A percentile compares a stretch with the other conserved stretches of the same genome.
Evolutionary conservation across 1,284 basidiomycete genomes (phyloP).

Genomic region (Hypsizygus ulmarius): DNA sequence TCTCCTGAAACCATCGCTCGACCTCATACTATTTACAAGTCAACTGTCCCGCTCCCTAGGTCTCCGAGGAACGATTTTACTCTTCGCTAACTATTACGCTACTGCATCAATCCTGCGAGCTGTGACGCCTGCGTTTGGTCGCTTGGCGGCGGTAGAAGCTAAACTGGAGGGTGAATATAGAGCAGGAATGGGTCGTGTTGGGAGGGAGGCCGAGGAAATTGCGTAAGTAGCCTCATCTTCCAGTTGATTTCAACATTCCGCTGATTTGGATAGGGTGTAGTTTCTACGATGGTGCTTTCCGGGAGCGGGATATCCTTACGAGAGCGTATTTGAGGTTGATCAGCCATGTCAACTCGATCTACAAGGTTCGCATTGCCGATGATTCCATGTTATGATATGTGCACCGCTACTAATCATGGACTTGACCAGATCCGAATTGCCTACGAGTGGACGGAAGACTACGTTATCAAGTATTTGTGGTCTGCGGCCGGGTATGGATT

Average conservation of each 20-base stretch:
- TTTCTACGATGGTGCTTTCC: slow-evolving; percentile 89
- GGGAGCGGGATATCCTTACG: slow-evolving; percentile 84
- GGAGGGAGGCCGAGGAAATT: slow-evolving; percentile 91
- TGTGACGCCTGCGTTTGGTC: slow-evolving; percentile 93
- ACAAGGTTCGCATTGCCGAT: slow-evolving; percentile 59
- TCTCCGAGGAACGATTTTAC: slow-evolving; percentile 70
- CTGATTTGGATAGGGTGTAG: slow-evolving; percentile 34
- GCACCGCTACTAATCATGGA: not conserved
- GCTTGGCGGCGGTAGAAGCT: slow-evolving; percentile 87
- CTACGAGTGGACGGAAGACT: slow-evolving; percentile 91
- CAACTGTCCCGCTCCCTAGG: slow-evolving; percentile 89
- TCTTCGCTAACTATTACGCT: slow-evolving; percentile 84
- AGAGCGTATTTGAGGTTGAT: slow-evolving; percentile 80
- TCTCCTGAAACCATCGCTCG: slow-evolving; percentile 87
- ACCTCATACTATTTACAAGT: slow-evolving; percentile 90
- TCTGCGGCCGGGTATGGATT: slow-evolving; percentile 86
- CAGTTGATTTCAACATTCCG: not conserved
- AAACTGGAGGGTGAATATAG: slow-evolving; percentile 89
- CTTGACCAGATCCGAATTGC: slow-evolving; percentile 66
- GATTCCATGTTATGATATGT: not conserved
- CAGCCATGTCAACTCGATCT: slow-evolving; percentile 89
- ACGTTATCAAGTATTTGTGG: slow-evolving; percentile 94
- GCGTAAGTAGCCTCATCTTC: slow-evolving; percentile 53
- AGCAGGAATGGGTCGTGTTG: slow-evolving; percentile 83
- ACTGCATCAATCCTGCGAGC: slow-evolving; percentile 82